Evolutionary conservation across 2,329 filamentous ascomycete genomes (phyloP).

Genomic region (Pestalotiopsis sp.): DNA sequence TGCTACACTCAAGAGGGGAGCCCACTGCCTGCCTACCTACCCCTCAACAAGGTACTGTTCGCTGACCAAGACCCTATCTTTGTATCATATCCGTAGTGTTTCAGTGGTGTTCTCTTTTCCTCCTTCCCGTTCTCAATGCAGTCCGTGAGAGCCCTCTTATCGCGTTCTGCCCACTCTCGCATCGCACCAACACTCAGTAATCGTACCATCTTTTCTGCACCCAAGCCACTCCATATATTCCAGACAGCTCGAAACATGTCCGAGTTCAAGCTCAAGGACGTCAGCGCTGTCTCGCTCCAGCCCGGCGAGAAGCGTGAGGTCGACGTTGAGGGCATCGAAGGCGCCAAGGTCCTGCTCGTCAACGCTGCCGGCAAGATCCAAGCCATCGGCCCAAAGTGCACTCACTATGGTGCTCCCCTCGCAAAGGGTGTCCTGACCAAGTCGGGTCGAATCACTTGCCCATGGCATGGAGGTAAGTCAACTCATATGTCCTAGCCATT

Average conservation of each 20-base stretch:
- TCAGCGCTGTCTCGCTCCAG: conserved; percentile 72
- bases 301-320: conserved; percentile 84
- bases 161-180: conserved; percentile 8
- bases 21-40: background rate
- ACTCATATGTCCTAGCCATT: background rate
- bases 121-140: background rate
- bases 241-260: conserved; percentile 43
- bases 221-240: conserved; percentile 18
- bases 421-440: conserved; percentile 81
- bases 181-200: conserved; percentile 22
- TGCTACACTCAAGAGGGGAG: background rate
- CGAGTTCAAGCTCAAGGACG: conserved; percentile 72
- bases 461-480: conserved; percentile 86
- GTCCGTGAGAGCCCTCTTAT: background rate
- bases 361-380: conserved; percentile 76
- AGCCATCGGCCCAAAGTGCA: conserved; percentile 81
- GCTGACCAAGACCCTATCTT: background rate
- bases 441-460: conserved; percentile 83
- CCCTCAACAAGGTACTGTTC: background rate
- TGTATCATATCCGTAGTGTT: conserved; percentile 1
- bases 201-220: background rate
- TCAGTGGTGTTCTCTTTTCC: conserved; percentile 7
- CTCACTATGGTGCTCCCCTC: conserved; percentile 89
- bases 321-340: conserved; percentile 86
- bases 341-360: conserved; percentile 81